Evolutionary conservation across 768 basidiomycete species (phyloP).

Genomic region (Trichaptum fuscoviolaceum): DNA sequence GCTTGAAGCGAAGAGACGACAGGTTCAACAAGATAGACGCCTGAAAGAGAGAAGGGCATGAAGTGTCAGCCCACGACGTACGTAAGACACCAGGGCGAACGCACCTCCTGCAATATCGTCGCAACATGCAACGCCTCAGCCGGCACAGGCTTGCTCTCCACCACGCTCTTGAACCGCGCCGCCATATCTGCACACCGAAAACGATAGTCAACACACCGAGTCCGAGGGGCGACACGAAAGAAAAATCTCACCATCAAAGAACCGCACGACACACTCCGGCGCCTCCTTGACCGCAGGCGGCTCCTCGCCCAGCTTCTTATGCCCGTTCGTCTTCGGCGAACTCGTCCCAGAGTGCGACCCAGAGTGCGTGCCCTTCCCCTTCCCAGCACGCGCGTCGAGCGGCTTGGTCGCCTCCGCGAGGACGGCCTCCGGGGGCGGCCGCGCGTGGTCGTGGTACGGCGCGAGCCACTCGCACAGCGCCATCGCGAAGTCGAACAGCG

Average conservation of each 20-base stretch:
- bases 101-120: slow-evolving; percentile 69
- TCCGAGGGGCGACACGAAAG: no score
- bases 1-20: slow-evolving; percentile 72
- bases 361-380: slow-evolving; percentile 25
- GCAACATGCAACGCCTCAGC: slow-evolving; percentile 67
- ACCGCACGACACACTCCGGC: slow-evolving; percentile 45
- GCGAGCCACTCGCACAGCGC: slow-evolving; percentile 71
- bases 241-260: slow-evolving; percentile 55
- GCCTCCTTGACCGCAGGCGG: slow-evolving; percentile 59
- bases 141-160: slow-evolving; percentile 35
- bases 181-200: slow-evolving; percentile 42
- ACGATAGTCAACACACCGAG: slow-evolving; percentile 5
- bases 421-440: slow-evolving; percentile 65
- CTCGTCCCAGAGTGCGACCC: slow-evolving; percentile 20
- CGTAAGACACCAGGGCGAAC: no score
- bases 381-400: slow-evolving; percentile 67
- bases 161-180: slow-evolving; percentile 41
- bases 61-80: no score
- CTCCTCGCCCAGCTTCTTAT: slow-evolving; percentile 67
- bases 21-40: slow-evolving; percentile 66
- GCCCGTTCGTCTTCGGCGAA: slow-evolving; percentile 29
- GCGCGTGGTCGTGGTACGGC: slow-evolving; percentile 67
- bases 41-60: slow-evolving; percentile 28
- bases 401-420: slow-evolving; percentile 72
- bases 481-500: slow-evolving; percentile 53